Base-by-base conservation (phyloP, 768 basidiomycete species). In the Calocybe cyanea region DNA sequence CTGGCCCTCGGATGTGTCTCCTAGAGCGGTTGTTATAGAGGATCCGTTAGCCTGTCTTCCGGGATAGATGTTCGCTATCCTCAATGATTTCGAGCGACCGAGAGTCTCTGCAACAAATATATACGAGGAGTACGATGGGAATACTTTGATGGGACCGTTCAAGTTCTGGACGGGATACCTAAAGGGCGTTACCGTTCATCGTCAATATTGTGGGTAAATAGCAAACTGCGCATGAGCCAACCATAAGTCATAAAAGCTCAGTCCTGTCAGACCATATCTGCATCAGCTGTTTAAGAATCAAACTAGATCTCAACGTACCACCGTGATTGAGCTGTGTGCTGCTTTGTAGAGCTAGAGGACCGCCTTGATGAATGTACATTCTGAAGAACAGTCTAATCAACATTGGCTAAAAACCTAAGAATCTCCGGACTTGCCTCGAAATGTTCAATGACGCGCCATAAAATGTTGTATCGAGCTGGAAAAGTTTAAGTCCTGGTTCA, bases 311-410 rank as follows among this genome's bases (percentile, higher is more conserved):
- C 9, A n/a, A 39, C 45, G 14, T 48, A 56, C 74, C 76, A 31
- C 73, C 74, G 34, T 76, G 73, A 46, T 78, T 77, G 8, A 75
- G 59, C 44, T 77, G 74, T 1, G 69, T 71, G 34, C 67, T 64
- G 45, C 75, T 75, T 51, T 78, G 77, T 13, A 77, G 55, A 4
- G 75, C 72, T 19, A 76, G 64, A 2, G 76, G 75, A 1, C 73
- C 76, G 7, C 77, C 77, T 63, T 78, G 76, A 48, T 79, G 77
- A n/a, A 75, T 65, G 43, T 76, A 77, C 38, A 80, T 41, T 24
- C 76, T 77, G 32, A 14, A 28, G 6, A 14, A 5, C 17, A 35
- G n/a, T 14, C n/a, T n/a, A 35, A 35, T 14, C 31, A 8, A 32
- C 31, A 8, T n/a, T 8, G 31, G 8, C 31, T 7, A 11, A 30